phyloP scores from a whole-genome alignment of 805 yeast genomes.

The Candida sonorensis region DNA sequence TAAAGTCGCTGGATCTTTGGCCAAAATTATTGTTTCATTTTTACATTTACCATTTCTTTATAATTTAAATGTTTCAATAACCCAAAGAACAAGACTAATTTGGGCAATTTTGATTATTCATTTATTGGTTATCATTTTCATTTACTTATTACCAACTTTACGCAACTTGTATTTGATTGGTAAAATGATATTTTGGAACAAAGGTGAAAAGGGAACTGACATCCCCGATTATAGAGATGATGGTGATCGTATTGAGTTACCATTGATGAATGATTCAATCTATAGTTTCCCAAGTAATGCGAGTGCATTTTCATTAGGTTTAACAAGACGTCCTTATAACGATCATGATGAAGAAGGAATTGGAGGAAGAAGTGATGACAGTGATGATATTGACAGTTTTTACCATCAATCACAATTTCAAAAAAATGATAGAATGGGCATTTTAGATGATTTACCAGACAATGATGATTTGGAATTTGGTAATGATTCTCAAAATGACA shows the following conservation, averaged over 20 bases:
- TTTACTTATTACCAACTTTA: conserved; percentile 23
- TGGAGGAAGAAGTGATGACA: not conserved
- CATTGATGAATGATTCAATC: conserved; percentile 8
- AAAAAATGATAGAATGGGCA: too few species aligned
- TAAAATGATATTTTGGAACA: conserved; percentile 9
- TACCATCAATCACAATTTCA: too few species aligned
- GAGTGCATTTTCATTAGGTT: not conserved
- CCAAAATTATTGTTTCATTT: conserved; percentile 33
- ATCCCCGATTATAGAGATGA: conserved; percentile 16
- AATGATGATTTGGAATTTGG: too few species aligned
- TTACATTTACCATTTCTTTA: conserved; percentile 38
- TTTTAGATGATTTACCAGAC: too few species aligned
- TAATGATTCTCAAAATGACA: too few species aligned
- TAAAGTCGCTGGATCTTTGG: conserved; percentile 30
- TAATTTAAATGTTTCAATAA: conserved; percentile 30
- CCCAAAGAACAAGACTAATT: conserved; percentile 34
- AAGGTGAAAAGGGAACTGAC: conserved; percentile 17
- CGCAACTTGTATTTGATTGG: conserved; percentile 21
- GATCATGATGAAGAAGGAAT: not conserved
- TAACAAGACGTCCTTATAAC: not conserved
- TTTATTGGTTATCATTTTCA: conserved; percentile 15
- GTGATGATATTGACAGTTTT: not conserved
- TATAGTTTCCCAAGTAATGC: conserved; percentile 1
- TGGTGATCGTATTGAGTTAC: conserved; percentile 17
- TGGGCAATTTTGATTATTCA: conserved; percentile 38